Percentiles rank a stretch among this genome's conserved stretches.
Evolutionary conservation across 2,329 filamentous ascomycete species (phyloP).

Genomic region (Monosporascus sp.): DNA sequence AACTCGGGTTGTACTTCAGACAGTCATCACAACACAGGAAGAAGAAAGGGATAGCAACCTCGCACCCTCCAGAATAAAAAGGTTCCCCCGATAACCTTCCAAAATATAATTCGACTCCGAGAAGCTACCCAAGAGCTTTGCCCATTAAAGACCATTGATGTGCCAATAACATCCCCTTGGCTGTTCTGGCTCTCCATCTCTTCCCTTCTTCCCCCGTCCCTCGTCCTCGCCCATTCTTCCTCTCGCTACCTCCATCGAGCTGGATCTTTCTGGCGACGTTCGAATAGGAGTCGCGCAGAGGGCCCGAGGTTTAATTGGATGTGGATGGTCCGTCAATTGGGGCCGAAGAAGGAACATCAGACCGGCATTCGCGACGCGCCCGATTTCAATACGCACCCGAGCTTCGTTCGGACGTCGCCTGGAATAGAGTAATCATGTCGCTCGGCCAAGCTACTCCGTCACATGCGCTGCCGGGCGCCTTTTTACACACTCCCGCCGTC

Average conservation of each 20-base stretch:
- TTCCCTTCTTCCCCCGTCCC: slow-evolving; percentile 9
- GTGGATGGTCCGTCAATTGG: slow-evolving; percentile 10
- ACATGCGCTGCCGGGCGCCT: slow-evolving; percentile 70
- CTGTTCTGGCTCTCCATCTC: slow-evolving; percentile 16
- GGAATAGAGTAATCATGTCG: slow-evolving; percentile 39
- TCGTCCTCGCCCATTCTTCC: slow-evolving; percentile 1
- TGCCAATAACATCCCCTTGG: slow-evolving; percentile 21
- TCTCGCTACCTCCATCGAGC: too few species aligned
- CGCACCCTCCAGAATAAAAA: background rate
- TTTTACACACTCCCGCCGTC: slow-evolving; percentile 67
- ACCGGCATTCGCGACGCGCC: slow-evolving; percentile 1
- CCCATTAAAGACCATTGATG: slow-evolving; percentile 24
- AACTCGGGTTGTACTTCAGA: background rate
- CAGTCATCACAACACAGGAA: background rate
- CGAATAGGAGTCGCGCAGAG: background rate
- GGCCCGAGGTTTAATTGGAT: background rate
- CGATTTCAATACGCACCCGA: too few species aligned
- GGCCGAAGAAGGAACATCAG: background rate
- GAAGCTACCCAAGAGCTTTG: background rate
- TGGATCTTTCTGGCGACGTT: too few species aligned
- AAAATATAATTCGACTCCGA: background rate
- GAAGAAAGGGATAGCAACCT: background rate
- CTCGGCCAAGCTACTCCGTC: slow-evolving; percentile 59
- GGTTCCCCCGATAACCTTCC: background rate
- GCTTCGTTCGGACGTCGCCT: too few species aligned